Base-by-base conservation (phyloP, 106 monocot genomes). In the Xerophyta viscosa region DNA sequence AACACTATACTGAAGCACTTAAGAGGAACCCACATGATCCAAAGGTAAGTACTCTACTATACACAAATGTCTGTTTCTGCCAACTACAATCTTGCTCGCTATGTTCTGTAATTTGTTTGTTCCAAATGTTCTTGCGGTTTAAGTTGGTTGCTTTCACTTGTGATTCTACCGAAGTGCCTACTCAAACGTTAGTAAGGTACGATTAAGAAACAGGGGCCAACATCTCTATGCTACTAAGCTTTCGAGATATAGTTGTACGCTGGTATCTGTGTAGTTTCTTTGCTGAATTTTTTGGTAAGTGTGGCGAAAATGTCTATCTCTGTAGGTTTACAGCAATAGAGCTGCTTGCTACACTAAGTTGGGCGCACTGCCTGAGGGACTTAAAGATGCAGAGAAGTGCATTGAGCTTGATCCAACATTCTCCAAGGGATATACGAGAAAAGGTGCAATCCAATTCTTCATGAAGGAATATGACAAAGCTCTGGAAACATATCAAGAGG, bases 391-490 rank as follows among this genome's bases (percentile, higher is more conserved):
- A 25, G 89, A 98, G 60, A 89, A 89, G 36, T 98, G 96, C 71
- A 85, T 98, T 56, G 96, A 98, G 66, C 78, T 98, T 42, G 89
- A 98, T 52, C 85, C 96, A 27, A 71, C 85, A 0, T 98, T 89
- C 29, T 46, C 74, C 8, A 98, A 98, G 31, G 96, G 96, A 26
- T 98, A 98, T 59, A 82, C 75, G 12, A 85, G 96, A 57, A 89
- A 98, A 69, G 89, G 89, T 63, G 77, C 96, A 6, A 54, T 90
- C 9, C 82, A 86, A 29, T 98, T 98, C 66, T 86, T 98, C 49
- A 98, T 98, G 89, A 89, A 98, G 61, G 96, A 98, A 46, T 86
- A 94, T 58, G 89, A 98, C 46, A 98, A 98, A 50, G 96, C 96
- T 37, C 18, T 98, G 27, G 88, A 89, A 51, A 89, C 89, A 19